Percentiles rank a stretch among this genome's conserved stretches.
phyloP scores from a whole-genome alignment of 2,329 filamentous ascomycete genomes.

The Diaporthe ampelina region DNA sequence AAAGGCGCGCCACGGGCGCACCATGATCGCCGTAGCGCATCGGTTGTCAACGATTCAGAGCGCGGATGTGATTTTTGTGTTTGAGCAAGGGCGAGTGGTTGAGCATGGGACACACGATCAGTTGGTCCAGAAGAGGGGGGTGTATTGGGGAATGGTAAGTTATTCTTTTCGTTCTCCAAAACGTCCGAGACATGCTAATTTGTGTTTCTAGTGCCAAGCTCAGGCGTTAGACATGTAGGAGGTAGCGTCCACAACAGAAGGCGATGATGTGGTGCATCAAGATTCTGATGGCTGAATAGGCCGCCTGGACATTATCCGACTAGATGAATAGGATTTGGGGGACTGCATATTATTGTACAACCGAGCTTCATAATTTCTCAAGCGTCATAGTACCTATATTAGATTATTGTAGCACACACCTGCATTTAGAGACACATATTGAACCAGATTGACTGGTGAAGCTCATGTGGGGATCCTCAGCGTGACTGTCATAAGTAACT shows the following conservation, averaged over 20 bases:
- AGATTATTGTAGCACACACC: no score
- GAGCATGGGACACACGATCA: constrained; percentile 82
- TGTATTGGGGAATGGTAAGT: constrained; percentile 28
- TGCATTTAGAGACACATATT: no score
- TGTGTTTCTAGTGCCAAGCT: constrained; percentile 5
- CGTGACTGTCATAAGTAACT: not conserved
- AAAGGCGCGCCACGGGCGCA: constrained; percentile 84
- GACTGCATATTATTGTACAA: not conserved
- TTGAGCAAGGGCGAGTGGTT: constrained; percentile 88
- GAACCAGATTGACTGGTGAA: no score
- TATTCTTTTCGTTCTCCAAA: not conserved
- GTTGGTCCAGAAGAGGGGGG: not conserved
- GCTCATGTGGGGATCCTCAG: no score
- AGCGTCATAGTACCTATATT: not conserved
- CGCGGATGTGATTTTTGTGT: constrained; percentile 94
- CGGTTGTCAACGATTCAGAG: constrained; percentile 93
- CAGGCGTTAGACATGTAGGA: constrained; percentile 21
- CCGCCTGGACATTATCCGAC: no score
- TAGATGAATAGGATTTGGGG: not conserved
- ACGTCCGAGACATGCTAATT: not conserved
- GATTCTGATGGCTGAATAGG: not conserved
- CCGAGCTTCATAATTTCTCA: not conserved
- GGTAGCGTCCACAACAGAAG: not conserved
- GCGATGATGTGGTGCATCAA: not conserved
- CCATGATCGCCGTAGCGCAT: constrained; percentile 95